phyloP scores from a whole-genome alignment of 1,284 basidiomycete genomes.

The Heliocybe sulcata region DNA sequence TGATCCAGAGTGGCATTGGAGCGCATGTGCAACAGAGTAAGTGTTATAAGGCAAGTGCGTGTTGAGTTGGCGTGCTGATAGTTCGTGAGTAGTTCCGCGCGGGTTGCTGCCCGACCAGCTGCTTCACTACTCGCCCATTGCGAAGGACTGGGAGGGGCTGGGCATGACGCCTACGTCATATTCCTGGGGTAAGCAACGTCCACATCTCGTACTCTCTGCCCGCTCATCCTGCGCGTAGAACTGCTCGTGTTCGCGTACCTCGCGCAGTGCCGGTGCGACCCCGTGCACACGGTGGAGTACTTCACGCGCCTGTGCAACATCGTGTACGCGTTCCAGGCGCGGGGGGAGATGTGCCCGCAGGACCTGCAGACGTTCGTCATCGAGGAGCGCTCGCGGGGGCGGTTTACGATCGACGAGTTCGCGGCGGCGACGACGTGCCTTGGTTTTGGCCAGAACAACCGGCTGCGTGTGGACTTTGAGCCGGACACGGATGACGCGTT shows the following conservation, averaged over 20 bases:
- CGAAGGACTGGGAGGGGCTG: constrained; percentile 36
- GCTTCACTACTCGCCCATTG: constrained; percentile 28
- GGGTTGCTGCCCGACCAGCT: constrained; percentile 34
- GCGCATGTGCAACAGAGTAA: constrained; percentile 71
- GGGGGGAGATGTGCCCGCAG: constrained; percentile 32
- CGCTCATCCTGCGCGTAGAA: constrained; percentile 34
- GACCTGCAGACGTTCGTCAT: constrained; percentile 49
- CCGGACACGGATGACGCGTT: constrained; percentile 64
- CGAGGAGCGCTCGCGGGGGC: constrained; percentile 52
- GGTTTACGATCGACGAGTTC: constrained; percentile 54
- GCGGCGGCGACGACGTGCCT: constrained; percentile 37
- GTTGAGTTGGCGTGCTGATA: no score
- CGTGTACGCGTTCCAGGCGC: constrained; percentile 37
- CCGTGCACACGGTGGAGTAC: constrained; percentile 49
- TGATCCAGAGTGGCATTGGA: constrained; percentile 63
- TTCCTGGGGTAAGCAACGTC: constrained; percentile 41
- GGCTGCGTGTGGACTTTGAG: constrained; percentile 56
- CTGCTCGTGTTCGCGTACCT: constrained; percentile 68
- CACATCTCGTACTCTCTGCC: not conserved
- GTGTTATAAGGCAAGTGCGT: constrained; percentile 15
- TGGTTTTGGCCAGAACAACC: constrained; percentile 58
- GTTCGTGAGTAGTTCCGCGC: constrained; percentile 55
- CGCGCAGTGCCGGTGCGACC: constrained; percentile 74
- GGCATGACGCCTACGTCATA: constrained; percentile 61
- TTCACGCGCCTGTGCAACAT: constrained; percentile 52